Conservation (phyloP, 202 grass and related monocot genomes). For the Digitaria exilis region DNA sequence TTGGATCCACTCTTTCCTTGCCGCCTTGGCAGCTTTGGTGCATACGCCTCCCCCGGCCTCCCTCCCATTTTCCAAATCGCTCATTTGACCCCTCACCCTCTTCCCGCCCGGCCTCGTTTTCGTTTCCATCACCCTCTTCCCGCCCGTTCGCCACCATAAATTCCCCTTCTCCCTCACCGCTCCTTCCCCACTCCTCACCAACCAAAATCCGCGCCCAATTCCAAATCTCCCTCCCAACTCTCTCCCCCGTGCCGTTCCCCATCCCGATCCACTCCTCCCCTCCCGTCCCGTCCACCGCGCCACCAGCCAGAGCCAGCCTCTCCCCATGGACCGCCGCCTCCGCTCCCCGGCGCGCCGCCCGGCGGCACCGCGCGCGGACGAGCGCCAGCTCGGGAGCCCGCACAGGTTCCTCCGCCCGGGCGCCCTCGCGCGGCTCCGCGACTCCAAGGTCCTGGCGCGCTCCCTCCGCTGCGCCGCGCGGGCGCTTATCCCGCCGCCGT, state of each 20-base stretch:
- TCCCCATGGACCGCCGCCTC: conserved; percentile 42
- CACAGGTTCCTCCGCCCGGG: conserved; percentile 75
- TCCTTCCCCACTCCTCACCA: not conserved
- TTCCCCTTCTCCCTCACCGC: not conserved
- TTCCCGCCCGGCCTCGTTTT: conserved; percentile 41
- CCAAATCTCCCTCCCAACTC: not conserved
- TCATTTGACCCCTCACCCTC: not conserved
- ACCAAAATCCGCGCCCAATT: conserved; percentile 15
- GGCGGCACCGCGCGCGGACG: not conserved
- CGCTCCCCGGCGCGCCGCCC: conserved; percentile 20
- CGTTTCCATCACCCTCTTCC: conserved; percentile 22
- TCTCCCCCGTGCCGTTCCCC: too few relatives aligned
- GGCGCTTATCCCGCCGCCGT: not conserved
- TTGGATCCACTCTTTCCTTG: not conserved
- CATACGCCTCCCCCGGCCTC: not conserved
- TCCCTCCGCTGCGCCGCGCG: conserved; percentile 55
- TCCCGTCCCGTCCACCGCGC: not conserved
- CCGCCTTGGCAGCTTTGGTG: not conserved
- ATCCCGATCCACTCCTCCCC: not conserved
- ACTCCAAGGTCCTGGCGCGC: conserved; percentile 68
- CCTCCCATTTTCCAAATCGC: not conserved
- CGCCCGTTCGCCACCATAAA: conserved; percentile 4
- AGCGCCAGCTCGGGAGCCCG: conserved; percentile 31
- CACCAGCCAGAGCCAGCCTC: not conserved
- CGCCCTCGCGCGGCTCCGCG: conserved; percentile 64